These are phyloP conservation scores for Solanum hybrid DNA, from an alignment of 305 asterid species.

Conservation along the genomic window DNA sequence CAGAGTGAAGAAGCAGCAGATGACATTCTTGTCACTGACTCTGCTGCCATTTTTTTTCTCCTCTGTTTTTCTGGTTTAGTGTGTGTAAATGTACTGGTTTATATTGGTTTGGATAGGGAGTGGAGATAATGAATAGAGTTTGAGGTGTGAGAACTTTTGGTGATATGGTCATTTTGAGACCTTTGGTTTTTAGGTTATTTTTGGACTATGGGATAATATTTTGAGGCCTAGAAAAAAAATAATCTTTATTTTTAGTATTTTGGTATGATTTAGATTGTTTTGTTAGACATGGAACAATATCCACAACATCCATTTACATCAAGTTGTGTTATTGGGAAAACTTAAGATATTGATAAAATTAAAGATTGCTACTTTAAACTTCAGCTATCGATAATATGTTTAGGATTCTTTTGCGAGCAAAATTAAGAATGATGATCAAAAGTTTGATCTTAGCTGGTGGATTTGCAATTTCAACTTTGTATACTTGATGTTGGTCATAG, in stretches of 20 bases:
- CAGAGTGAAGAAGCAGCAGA: constrained; percentile 26
- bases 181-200: background rate
- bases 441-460: background rate
- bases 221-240: background rate
- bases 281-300: background rate
- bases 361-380: background rate
- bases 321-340: background rate
- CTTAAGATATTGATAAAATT: background rate
- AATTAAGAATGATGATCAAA: background rate
- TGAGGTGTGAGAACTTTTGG: background rate
- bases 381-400: background rate
- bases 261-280: background rate
- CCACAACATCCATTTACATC: background rate
- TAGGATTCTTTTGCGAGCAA: background rate
- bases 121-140: constrained; percentile 15
- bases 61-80: background rate
- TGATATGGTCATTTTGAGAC: background rate
- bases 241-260: background rate
- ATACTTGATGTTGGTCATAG: background rate
- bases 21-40: constrained; percentile 24
- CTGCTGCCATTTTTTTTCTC: constrained; percentile 19
- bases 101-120: background rate
- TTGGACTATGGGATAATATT: background rate
- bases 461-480: background rate
- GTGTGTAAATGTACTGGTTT: background rate